Percentiles rank a stretch among this genome's conserved stretches.
Conservation (phyloP, 2,329 filamentous ascomycete species). For the Diaporthe australafricana region DNA sequence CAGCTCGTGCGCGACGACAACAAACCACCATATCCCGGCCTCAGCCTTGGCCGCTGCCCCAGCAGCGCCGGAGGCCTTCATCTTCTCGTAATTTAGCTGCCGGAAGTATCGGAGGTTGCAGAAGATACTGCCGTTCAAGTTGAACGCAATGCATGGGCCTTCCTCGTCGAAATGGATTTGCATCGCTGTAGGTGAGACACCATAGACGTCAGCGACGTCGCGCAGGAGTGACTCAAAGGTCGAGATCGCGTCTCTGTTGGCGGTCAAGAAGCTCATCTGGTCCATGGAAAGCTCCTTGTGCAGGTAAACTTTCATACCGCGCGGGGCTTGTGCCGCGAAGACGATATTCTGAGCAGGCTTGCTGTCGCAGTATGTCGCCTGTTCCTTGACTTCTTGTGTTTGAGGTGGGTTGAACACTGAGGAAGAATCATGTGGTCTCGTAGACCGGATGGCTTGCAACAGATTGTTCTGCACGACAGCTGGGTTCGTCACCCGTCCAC, state of each 20-base stretch:
- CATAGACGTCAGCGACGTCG: slow-evolving; percentile 79
- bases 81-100: slow-evolving; percentile 74
- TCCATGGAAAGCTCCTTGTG: slow-evolving; percentile 63
- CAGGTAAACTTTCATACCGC: slow-evolving; percentile 81
- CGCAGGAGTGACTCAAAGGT: slow-evolving; percentile 76
- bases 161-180: slow-evolving; percentile 89
- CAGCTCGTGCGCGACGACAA: slow-evolving; percentile 94
- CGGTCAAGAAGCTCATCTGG: slow-evolving; percentile 67
- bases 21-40: slow-evolving; percentile 89
- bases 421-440: slow-evolving; percentile 80
- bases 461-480: slow-evolving; percentile 76
- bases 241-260: slow-evolving; percentile 72
- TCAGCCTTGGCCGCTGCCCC: slow-evolving; percentile 63
- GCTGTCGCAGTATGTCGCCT: slow-evolving; percentile 87
- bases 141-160: slow-evolving; percentile 92
- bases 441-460: slow-evolving; percentile 81
- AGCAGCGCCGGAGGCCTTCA: slow-evolving; percentile 44
- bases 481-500: slow-evolving; percentile 69
- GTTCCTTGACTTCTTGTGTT: slow-evolving; percentile 81
- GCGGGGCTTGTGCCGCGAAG: slow-evolving; percentile 76
- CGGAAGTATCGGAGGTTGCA: slow-evolving; percentile 92
- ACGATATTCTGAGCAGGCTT: slow-evolving; percentile 79
- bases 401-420: slow-evolving; percentile 79
- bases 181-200: slow-evolving; percentile 73
- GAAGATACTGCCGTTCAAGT: slow-evolving; percentile 86